phyloP scores from a whole-genome alignment of 2,329 filamentous ascomycete genomes.

The Trichophyton benhamiae region DNA sequence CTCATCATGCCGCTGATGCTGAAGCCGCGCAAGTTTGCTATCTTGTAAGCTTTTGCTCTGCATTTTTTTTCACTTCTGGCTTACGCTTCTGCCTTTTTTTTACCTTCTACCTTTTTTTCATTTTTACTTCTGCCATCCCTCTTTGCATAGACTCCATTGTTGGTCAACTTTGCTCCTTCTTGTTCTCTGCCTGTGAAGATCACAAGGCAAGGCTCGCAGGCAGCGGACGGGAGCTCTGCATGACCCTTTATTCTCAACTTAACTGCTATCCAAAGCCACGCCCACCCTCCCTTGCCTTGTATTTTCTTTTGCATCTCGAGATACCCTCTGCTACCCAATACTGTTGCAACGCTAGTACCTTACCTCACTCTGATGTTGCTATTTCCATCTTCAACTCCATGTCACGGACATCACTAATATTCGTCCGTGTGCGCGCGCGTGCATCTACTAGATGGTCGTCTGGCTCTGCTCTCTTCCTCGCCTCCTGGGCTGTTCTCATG shows the following conservation, averaged over 20 bases:
- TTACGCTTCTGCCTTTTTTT: background rate
- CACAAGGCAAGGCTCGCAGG: slow-evolving; percentile 1
- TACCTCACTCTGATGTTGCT: background rate
- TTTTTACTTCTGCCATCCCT: slow-evolving; percentile 13
- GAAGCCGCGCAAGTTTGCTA: slow-evolving; percentile 85
- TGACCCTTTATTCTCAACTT: background rate
- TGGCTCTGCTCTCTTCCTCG: slow-evolving; percentile 78
- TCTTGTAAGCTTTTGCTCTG: slow-evolving; percentile 57
- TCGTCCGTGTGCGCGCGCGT: slow-evolving; percentile 6
- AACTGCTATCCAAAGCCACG: background rate
- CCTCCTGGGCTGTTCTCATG: slow-evolving; percentile 90
- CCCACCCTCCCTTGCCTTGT: background rate
- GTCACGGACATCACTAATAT: slow-evolving; percentile 13
- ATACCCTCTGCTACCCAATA: background rate
- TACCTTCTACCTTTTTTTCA: too few species aligned
- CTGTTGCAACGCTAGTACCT: background rate
- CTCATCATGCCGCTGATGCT: slow-evolving; percentile 73
- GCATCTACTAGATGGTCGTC: slow-evolving; percentile 66
- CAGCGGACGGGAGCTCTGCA: background rate
- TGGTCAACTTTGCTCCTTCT: background rate
- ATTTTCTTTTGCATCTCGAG: background rate
- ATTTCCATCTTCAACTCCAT: background rate
- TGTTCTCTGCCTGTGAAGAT: background rate
- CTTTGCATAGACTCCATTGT: background rate
- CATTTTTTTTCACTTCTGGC: slow-evolving; percentile 12